Evolutionary conservation across 2,329 filamentous ascomycete species (phyloP), one percentile per base, ranked within the genome.

Genomic region (Helicocarpus griseus): DNA sequence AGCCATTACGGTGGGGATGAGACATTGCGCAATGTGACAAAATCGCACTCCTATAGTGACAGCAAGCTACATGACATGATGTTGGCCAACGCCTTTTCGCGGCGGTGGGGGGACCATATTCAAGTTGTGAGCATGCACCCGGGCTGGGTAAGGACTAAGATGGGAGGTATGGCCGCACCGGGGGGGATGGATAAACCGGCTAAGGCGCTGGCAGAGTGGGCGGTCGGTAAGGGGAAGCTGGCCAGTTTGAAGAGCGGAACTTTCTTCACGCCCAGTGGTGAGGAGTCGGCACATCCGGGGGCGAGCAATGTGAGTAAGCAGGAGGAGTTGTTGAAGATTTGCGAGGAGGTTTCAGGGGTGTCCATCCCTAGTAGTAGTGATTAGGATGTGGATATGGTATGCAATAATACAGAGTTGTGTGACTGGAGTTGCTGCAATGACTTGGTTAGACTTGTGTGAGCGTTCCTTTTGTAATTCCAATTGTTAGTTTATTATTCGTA

Each of bases 31-130:
- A 69, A 62, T 46, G 54, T 52, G 58, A 52, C 65, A 64, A 56
- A 61, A 53, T 56, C 57, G 17, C 49, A 75, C 62, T 75, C 73
- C 0, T 82, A 82, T 55, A 68, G 67, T 51, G 77, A 80, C 54
- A 77, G 69, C 53, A 82, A 83, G 61, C 59, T 82, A 29, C 77
- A 81, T 54, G 73, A 78, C 53, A 65, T 78, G 29, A 69, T 82
- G 63, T 67, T 82, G 13, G 75, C 77, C 1, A 78, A 76, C 51
- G 76, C 74, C 2, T 76, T 82, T 53, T 71, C 77, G 0, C 65
- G 74, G 11, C 64, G 69, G 6, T 67, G 65, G 64, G 76, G 73
- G 62, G 60, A 66, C 1, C 60, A 69, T 6, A 71, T 77, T 0
- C 64, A 73, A 55, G 73, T 71, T 31, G 76, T 75, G 40, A 67